Evolutionary conservation across 1,139 yeast genomes (phyloP).

Genomic region (Saccharomyces hybrid): DNA sequence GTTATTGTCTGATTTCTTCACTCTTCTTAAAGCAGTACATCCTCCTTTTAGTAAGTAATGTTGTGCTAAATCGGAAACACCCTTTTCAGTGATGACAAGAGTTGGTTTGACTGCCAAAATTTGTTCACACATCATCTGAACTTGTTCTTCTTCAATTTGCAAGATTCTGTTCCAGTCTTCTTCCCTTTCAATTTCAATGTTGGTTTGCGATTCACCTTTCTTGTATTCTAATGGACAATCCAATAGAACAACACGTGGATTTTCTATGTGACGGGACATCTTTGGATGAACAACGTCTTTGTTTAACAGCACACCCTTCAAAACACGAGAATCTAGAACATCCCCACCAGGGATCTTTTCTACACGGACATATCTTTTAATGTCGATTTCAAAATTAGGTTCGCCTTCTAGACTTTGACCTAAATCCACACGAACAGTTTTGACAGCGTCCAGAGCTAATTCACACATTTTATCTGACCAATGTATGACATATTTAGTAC

Average conservation of each 20-base stretch:
- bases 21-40: slow-evolving; percentile 88
- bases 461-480: slow-evolving; percentile 93
- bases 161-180: slow-evolving; percentile 94
- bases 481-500: slow-evolving; percentile 86
- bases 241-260: slow-evolving; percentile 79
- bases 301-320: slow-evolving; percentile 88
- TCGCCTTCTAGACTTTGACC: slow-evolving; percentile 41
- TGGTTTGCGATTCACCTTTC: slow-evolving; percentile 98
- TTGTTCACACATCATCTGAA: slow-evolving; percentile 76
- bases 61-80: slow-evolving; percentile 96
- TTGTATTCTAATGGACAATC: slow-evolving; percentile 98
- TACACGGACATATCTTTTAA: slow-evolving; percentile 84
- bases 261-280: slow-evolving; percentile 82
- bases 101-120: slow-evolving; percentile 84
- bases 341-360: slow-evolving; percentile 98
- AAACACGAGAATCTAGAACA: slow-evolving; percentile 76
- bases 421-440: slow-evolving; percentile 63
- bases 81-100: slow-evolving; percentile 94
- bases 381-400: slow-evolving; percentile 60
- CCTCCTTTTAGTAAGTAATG: slow-evolving; percentile 92
- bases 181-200: slow-evolving; percentile 93
- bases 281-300: slow-evolving; percentile 98
- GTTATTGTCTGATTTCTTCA: slow-evolving; percentile 90
- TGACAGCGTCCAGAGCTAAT: slow-evolving; percentile 81
- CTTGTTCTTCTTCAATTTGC: slow-evolving; percentile 97